Evolutionary conservation across 768 basidiomycete species (phyloP), one percentile per base, ranked within the genome.

Genomic region (Kwoniella bestiolae): DNA sequence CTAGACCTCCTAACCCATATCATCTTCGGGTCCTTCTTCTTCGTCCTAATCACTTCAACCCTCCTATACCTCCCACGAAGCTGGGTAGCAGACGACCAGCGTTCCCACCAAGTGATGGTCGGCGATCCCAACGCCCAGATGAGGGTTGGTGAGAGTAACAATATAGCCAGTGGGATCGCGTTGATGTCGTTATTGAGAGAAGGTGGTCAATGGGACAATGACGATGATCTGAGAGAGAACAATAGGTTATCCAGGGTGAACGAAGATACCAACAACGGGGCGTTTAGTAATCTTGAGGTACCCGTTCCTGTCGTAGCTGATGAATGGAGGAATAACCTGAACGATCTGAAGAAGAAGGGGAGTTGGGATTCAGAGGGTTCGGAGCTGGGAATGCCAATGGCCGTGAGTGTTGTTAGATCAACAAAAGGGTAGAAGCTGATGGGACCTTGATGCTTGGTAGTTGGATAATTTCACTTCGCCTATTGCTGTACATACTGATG

Each of bases 131-230:
- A 59, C 26, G 55, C 47, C 8, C 66, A 61, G 21, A 21, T 21
- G 6, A 25, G 12, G 12, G 45, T 3, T 18, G 32, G n/a, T 11
- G 44, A 32, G 23, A 55, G 11, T 6, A 49, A 21, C 3, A 72
- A 71, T 32, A 26, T 61, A 14, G 56, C 69, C 21, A 67, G 49
- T 47, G 63, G 63, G 14, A 53, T 63, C 64, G 68, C 67, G 8
- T 59, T 76, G 56, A 73, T 73, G 69, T 69, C 75, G 1, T 58
- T 76, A 0, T 61, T 76, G 2, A 51, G 75, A 8, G 72, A 76
- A 67, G 75, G 72, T 6, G 75, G 70, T 11, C 75, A 76, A 46
- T 73, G 70, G 70, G 75, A 75, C 38, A 65, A 69, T 16, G 55
- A 53, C 12, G 70, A 71, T 51, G 70, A 76, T 53, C 23, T 69